Conservation (phyloP, 1,139 yeast genomes). For the Diutina siamensis region DNA sequence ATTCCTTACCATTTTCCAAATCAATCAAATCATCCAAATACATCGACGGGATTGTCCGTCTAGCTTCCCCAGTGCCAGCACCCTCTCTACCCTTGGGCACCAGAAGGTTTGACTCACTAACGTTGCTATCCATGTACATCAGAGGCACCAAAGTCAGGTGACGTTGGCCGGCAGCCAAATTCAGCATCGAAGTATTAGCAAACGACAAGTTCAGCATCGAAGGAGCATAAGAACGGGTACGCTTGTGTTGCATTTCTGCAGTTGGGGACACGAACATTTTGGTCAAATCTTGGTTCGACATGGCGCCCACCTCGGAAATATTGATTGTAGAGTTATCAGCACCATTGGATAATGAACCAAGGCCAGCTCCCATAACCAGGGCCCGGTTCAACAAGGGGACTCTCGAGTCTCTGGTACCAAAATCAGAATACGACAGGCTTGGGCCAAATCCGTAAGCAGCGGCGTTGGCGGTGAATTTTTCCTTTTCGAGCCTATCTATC, state of each 20-base stretch:
- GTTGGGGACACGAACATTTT: constrained; percentile 70
- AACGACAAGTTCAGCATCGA: constrained; percentile 17
- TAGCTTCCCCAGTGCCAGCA: neutral
- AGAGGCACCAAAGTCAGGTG: constrained; percentile 24
- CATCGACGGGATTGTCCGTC: constrained; percentile 35
- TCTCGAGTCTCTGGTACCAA: constrained; percentile 17
- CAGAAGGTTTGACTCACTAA: constrained; percentile 18
- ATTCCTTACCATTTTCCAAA: constrained; percentile 2
- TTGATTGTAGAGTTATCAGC: constrained; percentile 32
- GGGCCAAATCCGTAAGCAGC: constrained; percentile 22
- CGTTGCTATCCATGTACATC: constrained; percentile 24
- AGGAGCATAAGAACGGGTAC: constrained; percentile 17
- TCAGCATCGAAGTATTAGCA: constrained; percentile 16
- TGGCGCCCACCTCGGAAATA: constrained; percentile 24
- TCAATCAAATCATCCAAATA: constrained; percentile 47
- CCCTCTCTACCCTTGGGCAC: neutral
- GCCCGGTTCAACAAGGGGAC: constrained; percentile 24
- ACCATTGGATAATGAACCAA: constrained; percentile 15
- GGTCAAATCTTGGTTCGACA: constrained; percentile 32
- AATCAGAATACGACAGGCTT: constrained; percentile 14
- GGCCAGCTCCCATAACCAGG: constrained; percentile 10
- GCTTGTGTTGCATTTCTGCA: constrained; percentile 47
- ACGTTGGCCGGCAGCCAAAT: constrained; percentile 19
- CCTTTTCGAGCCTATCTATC: constrained; percentile 24
- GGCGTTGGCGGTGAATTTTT: constrained; percentile 25